phyloP scores from a whole-genome alignment of 192 early-diverging fungal genomes.

The Dimargaris verticillata region DNA sequence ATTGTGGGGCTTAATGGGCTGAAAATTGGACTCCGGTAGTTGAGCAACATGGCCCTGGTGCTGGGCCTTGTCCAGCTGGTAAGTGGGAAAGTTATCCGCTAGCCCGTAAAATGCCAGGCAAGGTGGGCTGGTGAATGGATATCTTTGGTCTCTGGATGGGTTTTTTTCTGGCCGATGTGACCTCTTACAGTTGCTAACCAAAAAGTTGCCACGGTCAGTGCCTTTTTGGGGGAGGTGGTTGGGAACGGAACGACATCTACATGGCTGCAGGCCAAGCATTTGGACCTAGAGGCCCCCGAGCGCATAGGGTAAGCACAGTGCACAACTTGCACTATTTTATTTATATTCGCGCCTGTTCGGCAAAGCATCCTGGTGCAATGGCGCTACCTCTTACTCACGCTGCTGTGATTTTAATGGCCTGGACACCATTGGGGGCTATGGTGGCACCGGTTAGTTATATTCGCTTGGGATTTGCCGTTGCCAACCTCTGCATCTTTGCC shows the following conservation, averaged over 20 bases:
- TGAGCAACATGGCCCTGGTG: slow-evolving; percentile 33
- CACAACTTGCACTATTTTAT: not conserved
- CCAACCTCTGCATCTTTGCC: slow-evolving; percentile 17
- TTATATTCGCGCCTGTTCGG: not conserved
- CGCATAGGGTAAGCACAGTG: not conserved
- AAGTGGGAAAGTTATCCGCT: not conserved
- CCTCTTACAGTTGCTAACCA: not conserved
- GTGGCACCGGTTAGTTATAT: slow-evolving; percentile 39
- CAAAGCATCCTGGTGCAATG: not conserved
- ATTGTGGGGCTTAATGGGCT: too few species aligned
- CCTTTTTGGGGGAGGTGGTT: not conserved
- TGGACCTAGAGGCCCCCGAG: slow-evolving; percentile 43
- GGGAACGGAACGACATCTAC: not conserved
- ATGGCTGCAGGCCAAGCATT: slow-evolving; percentile 19
- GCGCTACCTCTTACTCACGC: not conserved
- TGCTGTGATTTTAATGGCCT: not conserved
- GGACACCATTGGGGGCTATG: slow-evolving; percentile 17
- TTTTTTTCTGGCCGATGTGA: not conserved
- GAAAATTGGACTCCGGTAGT: slow-evolving; percentile 3
- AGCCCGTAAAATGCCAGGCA: not conserved
- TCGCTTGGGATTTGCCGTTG: slow-evolving; percentile 28
- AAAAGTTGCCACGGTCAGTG: too few species aligned
- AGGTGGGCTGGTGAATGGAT: not conserved
- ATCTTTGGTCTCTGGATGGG: not conserved
- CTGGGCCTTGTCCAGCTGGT: slow-evolving; percentile 33